Evolutionary conservation across 768 basidiomycete genomes (phyloP).

Genomic region (Boletus vinaceobasis): DNA sequence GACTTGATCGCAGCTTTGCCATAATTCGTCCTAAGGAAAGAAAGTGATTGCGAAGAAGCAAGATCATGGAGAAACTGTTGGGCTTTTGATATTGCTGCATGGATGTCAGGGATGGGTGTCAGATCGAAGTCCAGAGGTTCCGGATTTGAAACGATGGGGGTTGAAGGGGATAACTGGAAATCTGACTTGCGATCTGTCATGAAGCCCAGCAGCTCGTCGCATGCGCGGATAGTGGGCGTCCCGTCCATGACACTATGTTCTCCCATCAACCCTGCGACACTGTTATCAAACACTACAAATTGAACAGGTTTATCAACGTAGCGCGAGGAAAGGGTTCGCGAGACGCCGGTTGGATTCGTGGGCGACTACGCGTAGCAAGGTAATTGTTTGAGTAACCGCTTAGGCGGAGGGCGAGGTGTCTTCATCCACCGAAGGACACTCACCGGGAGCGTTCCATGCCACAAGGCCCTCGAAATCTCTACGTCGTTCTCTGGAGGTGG

Average conservation of each 20-base stretch:
- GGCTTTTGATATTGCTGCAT: constrained; percentile 52
- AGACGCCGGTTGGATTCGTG: constrained; percentile 23
- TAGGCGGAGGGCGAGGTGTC: not conserved
- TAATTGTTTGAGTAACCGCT: not conserved
- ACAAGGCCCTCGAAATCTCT: constrained; percentile 66
- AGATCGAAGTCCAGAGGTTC: constrained; percentile 63
- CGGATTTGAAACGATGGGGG: constrained; percentile 31
- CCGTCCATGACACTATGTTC: constrained; percentile 94
- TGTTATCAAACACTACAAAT: constrained; percentile 83
- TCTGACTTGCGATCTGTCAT: constrained; percentile 63
- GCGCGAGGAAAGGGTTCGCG: constrained; percentile 61
- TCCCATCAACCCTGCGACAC: constrained; percentile 81
- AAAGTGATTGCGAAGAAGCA: constrained; percentile 59
- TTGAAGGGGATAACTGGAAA: constrained; percentile 40
- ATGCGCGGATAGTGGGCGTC: constrained; percentile 73
- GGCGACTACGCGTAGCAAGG: constrained; percentile 6
- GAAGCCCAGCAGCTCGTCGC: constrained; percentile 63
- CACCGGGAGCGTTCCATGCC: constrained; percentile 71
- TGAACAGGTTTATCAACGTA: constrained; percentile 92
- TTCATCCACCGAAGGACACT: constrained; percentile 33
- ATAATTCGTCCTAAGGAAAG: constrained; percentile 64
- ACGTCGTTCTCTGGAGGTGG: constrained; percentile 44
- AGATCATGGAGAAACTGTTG: constrained; percentile 54
- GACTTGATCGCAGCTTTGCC: constrained; percentile 85
- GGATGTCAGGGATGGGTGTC: constrained; percentile 33